These are phyloP conservation scores for Cucurbita argyrosperma DNA, from an alignment of 306 rosid species.

Conservation along the genomic window DNA sequence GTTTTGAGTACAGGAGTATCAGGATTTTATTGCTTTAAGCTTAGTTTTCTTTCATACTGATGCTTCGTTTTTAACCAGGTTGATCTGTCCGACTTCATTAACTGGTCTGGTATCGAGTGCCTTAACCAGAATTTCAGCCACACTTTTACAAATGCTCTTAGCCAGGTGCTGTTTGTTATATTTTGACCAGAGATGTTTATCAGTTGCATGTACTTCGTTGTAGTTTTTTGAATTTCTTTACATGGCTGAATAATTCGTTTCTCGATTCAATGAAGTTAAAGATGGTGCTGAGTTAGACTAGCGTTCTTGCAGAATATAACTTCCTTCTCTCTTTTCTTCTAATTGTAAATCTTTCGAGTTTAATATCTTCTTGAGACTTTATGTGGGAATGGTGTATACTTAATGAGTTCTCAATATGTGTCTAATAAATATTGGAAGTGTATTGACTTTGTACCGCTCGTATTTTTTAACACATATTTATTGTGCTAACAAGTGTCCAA, in stretches of 20 bases:
- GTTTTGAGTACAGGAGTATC: not conserved
- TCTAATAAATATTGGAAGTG: too few relatives aligned
- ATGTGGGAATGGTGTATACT: not conserved
- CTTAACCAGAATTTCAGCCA: constrained; percentile 76
- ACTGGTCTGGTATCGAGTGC: constrained; percentile 88
- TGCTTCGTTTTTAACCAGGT: constrained; percentile 32
- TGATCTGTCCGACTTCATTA: constrained; percentile 84
- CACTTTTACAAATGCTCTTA: constrained; percentile 56
- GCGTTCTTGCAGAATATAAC: not conserved
- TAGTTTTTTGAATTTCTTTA: not conserved
- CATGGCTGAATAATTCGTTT: not conserved
- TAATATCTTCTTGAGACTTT: not conserved
- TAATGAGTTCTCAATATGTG: too few relatives aligned
- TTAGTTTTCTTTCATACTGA: not conserved
- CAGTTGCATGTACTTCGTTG: not conserved
- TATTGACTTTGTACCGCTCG: too few relatives aligned
- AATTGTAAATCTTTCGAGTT: not conserved
- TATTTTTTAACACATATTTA: too few relatives aligned
- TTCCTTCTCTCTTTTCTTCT: not conserved
- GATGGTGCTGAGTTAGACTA: not conserved
- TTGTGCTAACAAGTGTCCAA: too few relatives aligned
- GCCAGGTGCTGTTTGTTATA: constrained; percentile 34
- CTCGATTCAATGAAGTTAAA: not conserved
- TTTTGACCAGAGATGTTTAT: not conserved
- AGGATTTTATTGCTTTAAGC: not conserved